phyloP scores from a whole-genome alignment of 306 rosid species.

The Astragalus membranaceus region DNA sequence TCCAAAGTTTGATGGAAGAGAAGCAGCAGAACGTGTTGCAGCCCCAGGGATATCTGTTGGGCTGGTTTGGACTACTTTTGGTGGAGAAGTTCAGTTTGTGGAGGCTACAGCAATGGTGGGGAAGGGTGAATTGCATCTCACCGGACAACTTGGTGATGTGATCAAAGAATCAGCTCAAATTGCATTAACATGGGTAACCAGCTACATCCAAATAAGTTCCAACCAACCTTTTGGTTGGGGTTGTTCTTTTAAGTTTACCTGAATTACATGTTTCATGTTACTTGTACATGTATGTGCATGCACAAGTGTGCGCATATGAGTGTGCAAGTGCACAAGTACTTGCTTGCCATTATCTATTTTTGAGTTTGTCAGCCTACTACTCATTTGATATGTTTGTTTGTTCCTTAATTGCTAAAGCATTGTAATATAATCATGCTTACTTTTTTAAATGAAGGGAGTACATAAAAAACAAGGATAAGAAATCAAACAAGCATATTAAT shows the following conservation, averaged over 20 bases:
- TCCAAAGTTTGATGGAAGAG: slow-evolving; percentile 82
- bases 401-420: background rate
- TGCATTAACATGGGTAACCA: slow-evolving; percentile 92
- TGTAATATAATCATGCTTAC: background rate
- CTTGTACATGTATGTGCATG: background rate
- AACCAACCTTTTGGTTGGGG: background rate
- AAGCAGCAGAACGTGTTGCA: slow-evolving; percentile 84
- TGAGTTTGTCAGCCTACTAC: background rate
- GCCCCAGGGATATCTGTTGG: slow-evolving; percentile 86
- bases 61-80: slow-evolving; percentile 93
- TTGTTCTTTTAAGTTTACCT: background rate
- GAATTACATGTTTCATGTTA: slow-evolving; percentile 1
- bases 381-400: background rate
- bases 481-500: background rate
- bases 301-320: no score
- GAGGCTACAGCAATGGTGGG: slow-evolving; percentile 91
- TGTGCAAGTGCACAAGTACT: no score
- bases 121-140: slow-evolving; percentile 92
- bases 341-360: no score
- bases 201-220: slow-evolving; percentile 22
- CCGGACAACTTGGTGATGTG: slow-evolving; percentile 97
- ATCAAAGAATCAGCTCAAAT: slow-evolving; percentile 98
- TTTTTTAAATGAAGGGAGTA: background rate
- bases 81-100: slow-evolving; percentile 99
- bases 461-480: background rate